These are phyloP conservation scores for Daldinia sp. DNA, from an alignment of 2,329 filamentous ascomycete genomes.

Conservation along the genomic window DNA sequence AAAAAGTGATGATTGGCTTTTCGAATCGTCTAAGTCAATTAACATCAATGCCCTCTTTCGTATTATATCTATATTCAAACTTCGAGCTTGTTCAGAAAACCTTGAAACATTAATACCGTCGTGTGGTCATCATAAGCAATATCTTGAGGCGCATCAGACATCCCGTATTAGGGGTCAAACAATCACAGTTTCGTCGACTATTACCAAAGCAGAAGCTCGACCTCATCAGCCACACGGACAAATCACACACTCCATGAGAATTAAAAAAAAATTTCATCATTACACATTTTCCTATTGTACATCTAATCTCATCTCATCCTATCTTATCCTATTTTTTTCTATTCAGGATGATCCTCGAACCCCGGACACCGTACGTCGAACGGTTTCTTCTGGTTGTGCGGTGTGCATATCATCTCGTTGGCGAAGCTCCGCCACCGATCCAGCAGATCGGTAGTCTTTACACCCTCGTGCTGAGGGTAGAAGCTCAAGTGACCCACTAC, in stretches of 20 bases:
- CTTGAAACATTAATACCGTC: no score
- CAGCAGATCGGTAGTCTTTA: conserved; percentile 65
- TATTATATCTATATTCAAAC: neutral
- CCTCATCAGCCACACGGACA: neutral
- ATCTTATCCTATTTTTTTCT: neutral
- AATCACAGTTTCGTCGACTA: neutral
- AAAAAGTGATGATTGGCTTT: neutral
- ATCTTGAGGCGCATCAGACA: neutral
- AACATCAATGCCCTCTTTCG: neutral
- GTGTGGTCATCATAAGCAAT: neutral
- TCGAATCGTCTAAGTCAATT: neutral
- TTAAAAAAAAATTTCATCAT: conserved; percentile 18
- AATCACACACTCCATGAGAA: conserved; percentile 7
- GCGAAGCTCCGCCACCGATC: conserved; percentile 66
- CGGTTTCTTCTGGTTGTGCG: conserved; percentile 45
- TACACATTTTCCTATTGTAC: conserved; percentile 10
- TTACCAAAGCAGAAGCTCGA: neutral
- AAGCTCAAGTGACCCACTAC: conserved; percentile 66
- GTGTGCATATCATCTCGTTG: conserved; percentile 61
- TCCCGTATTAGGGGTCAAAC: neutral
- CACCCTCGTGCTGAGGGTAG: conserved; percentile 56
- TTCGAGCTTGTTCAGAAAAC: neutral
- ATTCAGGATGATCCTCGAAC: conserved; percentile 32
- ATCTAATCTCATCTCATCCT: neutral
- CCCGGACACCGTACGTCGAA: conserved; percentile 47